A percentile compares a stretch with the other conserved stretches of the same genome.
phyloP scores from a whole-genome alignment of 1,139 yeast genomes.

The Waltiozyma sp. region DNA sequence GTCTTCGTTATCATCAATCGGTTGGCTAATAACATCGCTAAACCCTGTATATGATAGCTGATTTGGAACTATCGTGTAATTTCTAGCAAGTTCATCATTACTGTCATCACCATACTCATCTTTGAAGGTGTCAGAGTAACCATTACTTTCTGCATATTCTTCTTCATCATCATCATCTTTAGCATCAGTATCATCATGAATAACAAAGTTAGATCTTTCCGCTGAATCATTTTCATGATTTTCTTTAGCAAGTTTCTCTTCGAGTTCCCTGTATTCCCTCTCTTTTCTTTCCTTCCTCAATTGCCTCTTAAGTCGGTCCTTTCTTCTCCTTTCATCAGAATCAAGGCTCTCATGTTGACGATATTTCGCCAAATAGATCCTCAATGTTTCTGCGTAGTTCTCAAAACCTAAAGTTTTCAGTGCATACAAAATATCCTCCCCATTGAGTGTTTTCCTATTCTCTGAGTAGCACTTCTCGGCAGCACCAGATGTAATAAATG shows the following conservation, averaged over 20 bases:
- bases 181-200: no score
- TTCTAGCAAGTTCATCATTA: not conserved
- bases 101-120: conserved; percentile 1
- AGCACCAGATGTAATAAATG: conserved; percentile 66
- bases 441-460: conserved; percentile 58
- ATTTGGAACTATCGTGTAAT: not conserved
- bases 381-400: conserved; percentile 58
- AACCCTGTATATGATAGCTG: not conserved
- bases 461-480: conserved; percentile 54
- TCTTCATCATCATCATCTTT: not conserved
- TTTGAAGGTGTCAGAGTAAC: conserved; percentile 1
- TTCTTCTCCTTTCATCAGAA: conserved; percentile 16
- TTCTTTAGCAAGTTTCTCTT: not conserved
- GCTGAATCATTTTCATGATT: not conserved
- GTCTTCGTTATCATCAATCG: no score
- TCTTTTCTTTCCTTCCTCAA: conserved; percentile 13
- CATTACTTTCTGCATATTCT: not conserved
- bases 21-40: not conserved
- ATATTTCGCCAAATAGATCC: conserved; percentile 58
- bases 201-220: not conserved
- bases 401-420: conserved; percentile 57
- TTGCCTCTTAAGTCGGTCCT: conserved; percentile 14
- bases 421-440: conserved; percentile 50
- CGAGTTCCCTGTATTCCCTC: not conserved
- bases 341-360: conserved; percentile 26